Percentiles rank a stretch among this genome's conserved stretches.
Conservation (phyloP, 768 basidiomycete species). For the Dentipellis fragilis region DNA sequence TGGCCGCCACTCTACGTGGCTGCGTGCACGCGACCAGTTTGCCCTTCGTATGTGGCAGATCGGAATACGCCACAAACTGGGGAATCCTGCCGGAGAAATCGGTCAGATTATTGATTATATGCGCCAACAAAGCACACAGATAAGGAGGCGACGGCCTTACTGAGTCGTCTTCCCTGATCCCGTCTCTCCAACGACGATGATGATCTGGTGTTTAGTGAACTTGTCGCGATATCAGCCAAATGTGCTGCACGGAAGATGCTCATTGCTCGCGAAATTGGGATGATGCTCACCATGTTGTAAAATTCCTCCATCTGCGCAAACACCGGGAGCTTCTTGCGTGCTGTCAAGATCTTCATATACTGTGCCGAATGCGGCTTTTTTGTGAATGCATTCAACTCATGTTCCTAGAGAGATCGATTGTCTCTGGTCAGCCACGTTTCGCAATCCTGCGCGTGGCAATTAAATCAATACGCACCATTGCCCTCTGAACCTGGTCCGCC, state of each 20-base stretch:
- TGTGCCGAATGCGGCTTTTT: constrained; percentile 62
- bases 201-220: constrained; percentile 76
- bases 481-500: constrained; percentile 15
- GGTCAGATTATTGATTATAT: neutral
- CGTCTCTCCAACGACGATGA: constrained; percentile 89
- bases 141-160: constrained; percentile 30
- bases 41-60: constrained; percentile 81
- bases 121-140: neutral
- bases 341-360: constrained; percentile 80
- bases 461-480: constrained; percentile 16
- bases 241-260: no score
- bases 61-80: constrained; percentile 91
- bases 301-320: constrained; percentile 91
- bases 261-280: constrained; percentile 11
- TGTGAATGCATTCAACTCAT: constrained; percentile 84
- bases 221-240: constrained; percentile 25
- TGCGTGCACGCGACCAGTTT: constrained; percentile 96
- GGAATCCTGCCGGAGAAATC: constrained; percentile 57
- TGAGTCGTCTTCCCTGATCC: constrained; percentile 96
- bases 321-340: constrained; percentile 84
- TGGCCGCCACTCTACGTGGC: constrained; percentile 91
- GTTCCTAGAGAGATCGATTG: constrained; percentile 36
- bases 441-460: no score
- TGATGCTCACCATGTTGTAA: constrained; percentile 63
- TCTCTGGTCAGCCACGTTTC: neutral